These are phyloP conservation scores for Starmerella stigmatis DNA, from an alignment of 805 yeast species.

Conservation along the genomic window DNA sequence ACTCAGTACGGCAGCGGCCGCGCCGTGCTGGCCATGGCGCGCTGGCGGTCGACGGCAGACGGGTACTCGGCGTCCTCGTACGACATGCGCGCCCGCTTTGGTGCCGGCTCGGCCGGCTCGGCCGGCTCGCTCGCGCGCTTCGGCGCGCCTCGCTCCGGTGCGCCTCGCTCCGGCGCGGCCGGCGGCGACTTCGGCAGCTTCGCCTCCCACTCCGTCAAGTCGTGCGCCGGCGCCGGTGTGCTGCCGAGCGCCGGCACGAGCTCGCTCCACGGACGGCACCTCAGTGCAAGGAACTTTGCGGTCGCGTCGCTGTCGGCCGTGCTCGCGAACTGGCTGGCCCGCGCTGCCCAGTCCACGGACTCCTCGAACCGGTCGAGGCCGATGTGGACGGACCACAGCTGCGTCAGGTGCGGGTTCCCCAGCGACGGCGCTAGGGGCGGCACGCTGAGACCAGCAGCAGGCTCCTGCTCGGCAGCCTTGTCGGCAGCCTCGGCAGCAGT, in stretches of 20 bases:
- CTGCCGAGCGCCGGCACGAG: background rate
- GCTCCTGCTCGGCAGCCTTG: too few relatives aligned
- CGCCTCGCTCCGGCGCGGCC: background rate
- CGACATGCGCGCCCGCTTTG: constrained; percentile 12
- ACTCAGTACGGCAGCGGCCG: constrained; percentile 16
- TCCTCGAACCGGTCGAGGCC: constrained; percentile 1
- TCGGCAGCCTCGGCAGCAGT: too few relatives aligned
- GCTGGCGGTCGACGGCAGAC: constrained; percentile 5
- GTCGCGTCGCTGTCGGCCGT: background rate
- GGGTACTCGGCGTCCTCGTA: constrained; percentile 11
- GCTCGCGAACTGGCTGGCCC: background rate
- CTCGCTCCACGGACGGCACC: background rate
- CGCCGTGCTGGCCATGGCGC: constrained; percentile 3
- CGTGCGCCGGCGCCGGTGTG: background rate
- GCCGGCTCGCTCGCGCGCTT: background rate
- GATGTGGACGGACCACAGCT: background rate
- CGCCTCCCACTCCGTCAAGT: constrained; percentile 2
- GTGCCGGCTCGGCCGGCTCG: constrained; percentile 2
- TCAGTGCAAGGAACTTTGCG: background rate
- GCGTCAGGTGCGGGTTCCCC: constrained; percentile 1
- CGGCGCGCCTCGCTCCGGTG: background rate
- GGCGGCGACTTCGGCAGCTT: constrained; percentile 1
- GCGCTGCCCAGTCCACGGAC: background rate
- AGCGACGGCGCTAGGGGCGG: background rate
- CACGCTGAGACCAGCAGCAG: background rate